phyloP scores from a whole-genome alignment of 305 asterid species.

The Fraxinus dipetala region DNA sequence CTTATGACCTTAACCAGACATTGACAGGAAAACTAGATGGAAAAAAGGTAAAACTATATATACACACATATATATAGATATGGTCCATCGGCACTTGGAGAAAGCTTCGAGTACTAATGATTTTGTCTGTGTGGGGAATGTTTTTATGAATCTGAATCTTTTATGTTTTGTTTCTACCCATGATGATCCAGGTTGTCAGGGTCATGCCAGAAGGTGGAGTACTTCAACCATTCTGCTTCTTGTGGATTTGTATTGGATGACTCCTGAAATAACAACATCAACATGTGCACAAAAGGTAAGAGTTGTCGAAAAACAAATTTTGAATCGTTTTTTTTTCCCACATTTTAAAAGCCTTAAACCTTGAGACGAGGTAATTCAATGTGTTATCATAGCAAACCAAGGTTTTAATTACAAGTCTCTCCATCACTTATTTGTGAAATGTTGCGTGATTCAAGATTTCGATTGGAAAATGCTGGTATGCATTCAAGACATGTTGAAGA shows the following conservation, averaged over 20 bases:
- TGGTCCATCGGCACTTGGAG: slow-evolving; percentile 31
- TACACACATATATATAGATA: slow-evolving; percentile 10
- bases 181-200: slow-evolving; percentile 95
- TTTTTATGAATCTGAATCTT: neutral
- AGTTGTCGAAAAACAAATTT: neutral
- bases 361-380: neutral
- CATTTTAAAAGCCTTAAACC: neutral
- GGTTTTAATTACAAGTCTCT: neutral
- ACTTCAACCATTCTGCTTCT: slow-evolving; percentile 95
- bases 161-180: slow-evolving; percentile 45
- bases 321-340: neutral
- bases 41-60: slow-evolving; percentile 4
- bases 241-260: slow-evolving; percentile 66
- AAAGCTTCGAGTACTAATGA: slow-evolving; percentile 36
- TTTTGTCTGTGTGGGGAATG: slow-evolving; percentile 28
- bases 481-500: neutral
- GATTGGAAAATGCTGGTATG: neutral
- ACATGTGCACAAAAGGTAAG: neutral
- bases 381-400: neutral
- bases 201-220: slow-evolving; percentile 87
- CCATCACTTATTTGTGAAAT: neutral
- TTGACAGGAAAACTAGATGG: slow-evolving; percentile 25
- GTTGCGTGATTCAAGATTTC: neutral
- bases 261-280: slow-evolving; percentile 50
- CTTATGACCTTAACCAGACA: neutral